Base-by-base conservation (phyloP, 306 rosid genomes). In the Hylodesmum podocarpum region DNA sequence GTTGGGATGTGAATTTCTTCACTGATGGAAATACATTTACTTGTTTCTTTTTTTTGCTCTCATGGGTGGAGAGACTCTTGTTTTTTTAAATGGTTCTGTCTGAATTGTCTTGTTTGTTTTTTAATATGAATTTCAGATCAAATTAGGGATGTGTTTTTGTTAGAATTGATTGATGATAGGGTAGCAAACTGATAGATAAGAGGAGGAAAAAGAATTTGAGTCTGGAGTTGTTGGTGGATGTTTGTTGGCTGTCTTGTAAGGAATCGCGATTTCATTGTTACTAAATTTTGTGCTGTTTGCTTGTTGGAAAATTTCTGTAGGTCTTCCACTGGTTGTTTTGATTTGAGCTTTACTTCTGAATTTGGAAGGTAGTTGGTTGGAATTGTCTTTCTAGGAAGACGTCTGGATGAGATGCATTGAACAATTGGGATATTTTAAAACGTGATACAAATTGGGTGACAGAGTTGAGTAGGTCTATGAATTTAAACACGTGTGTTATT, bases 201-300 rank as follows among this genome's bases (percentile, higher is more conserved):
- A 34, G 25, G 67, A 66, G 16, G 66, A 24, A 3, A 24, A 50
- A 33, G 14, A 12, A 24, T 36, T 66, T 65, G 41, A 47, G 57
- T 14, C 1, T 33, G 10, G 40, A 9, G 70, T 68, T 69, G 31
- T 18, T 28, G 19, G 39, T 41, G 21, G 25, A 54, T 43, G 66
- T 66, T 73, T 43, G 66, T 66, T 73, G 63, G 70, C 15, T 43
- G 76, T 16, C 6, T 55, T 73, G 8, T 72, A 31, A 34, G 73
- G 50, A 41, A 31, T 22, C 66, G 62, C 24, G 37, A 53, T 44
- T 77, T 64, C 54, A n/a, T 19, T 25, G 3, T 27, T 57, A 27
- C 70, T 65, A 22, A 63, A 51, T 58, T 66, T 66, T 66, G 31
- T 8, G 49, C 19, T 73, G 22, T 3, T 55, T 36, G 33, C 14